Percentiles rank a stretch among this genome's conserved stretches.
Evolutionary conservation across 169 alveolate genomes (phyloP).

Genomic region (Perkinsus chesapeaki): DNA sequence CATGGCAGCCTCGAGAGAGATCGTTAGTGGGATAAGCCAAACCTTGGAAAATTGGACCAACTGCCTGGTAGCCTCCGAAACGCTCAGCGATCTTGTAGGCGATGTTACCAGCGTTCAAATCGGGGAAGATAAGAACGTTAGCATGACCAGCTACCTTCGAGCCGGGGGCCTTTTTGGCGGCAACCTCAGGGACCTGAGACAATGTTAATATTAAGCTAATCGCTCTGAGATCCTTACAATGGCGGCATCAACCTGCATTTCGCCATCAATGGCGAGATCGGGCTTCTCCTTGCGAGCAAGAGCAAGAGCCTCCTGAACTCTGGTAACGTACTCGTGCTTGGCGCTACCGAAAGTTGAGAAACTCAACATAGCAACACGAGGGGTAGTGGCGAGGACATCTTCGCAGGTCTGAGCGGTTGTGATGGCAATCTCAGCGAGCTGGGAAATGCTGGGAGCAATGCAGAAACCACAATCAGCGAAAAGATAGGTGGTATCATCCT

Average conservation of each 20-base stretch:
- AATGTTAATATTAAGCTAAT: neutral
- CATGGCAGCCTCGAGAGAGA: neutral
- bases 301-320: neutral
- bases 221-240: neutral
- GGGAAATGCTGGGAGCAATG: neutral
- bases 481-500: neutral
- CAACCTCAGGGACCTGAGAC: neutral
- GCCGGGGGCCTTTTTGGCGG: neutral
- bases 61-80: neutral
- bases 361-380: neutral
- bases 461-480: neutral
- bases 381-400: neutral
- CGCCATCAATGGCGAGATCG: neutral
- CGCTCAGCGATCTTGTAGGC: constrained; percentile 4
- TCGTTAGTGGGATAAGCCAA: neutral
- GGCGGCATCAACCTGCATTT: neutral
- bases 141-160: neutral
- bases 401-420: constrained; percentile 2
- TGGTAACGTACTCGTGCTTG: neutral
- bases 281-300: constrained; percentile 1
- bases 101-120: neutral
- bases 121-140: neutral
- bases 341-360: neutral
- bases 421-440: neutral
- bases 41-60: neutral